Conservation (phyloP, 441 rosid species). For the Mallotus repandus region DNA sequence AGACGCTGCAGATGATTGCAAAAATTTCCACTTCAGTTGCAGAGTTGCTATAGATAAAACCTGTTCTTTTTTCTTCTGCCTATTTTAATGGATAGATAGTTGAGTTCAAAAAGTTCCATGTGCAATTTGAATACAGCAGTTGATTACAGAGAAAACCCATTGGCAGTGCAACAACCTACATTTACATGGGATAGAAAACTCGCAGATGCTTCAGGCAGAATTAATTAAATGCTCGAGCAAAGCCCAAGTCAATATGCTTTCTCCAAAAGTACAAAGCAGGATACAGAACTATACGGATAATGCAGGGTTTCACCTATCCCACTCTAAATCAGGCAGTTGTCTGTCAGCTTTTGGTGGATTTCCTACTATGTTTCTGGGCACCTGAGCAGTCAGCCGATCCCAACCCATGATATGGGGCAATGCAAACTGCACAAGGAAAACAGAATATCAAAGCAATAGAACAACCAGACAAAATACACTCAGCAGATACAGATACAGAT, state of each 20-base stretch:
- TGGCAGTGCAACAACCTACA: no score
- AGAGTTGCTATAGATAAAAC: no score
- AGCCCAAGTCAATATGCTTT: not conserved
- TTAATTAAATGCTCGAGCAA: not conserved
- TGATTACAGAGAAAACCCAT: no score
- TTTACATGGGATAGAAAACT: no score
- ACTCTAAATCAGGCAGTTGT: constrained; percentile 48
- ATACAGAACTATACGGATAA: not conserved
- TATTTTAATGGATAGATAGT: no score
- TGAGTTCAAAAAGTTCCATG: no score
- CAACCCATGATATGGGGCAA: constrained; percentile 95
- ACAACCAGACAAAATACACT: not conserved
- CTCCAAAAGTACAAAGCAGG: not conserved
- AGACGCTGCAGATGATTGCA: no score
- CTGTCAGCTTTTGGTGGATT: constrained; percentile 41
- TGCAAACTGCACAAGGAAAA: constrained; percentile 56
- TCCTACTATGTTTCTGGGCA: constrained; percentile 12
- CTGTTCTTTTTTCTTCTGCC: no score
- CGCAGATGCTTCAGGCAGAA: not conserved
- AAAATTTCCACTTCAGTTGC: no score
- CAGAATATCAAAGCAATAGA: not conserved
- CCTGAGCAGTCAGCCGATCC: constrained; percentile 50
- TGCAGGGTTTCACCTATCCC: constrained; percentile 59
- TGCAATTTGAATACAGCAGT: no score
- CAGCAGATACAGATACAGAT: not conserved